These are phyloP conservation scores for Trametes coccinea DNA, from an alignment of 768 basidiomycete genomes.

Conservation along the genomic window DNA sequence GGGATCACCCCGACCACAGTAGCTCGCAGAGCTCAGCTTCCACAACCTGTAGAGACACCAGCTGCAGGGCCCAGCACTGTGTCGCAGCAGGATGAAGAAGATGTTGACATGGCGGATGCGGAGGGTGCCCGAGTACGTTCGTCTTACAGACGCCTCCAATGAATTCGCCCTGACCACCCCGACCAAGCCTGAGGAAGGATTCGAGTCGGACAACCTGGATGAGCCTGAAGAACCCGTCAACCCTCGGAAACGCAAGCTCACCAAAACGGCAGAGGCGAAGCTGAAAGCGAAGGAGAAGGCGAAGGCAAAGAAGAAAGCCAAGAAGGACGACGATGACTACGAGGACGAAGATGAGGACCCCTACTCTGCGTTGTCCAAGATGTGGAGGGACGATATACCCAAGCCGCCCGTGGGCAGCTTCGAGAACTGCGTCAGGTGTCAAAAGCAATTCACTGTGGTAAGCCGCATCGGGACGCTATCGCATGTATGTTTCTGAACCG, in stretches of 20 bases:
- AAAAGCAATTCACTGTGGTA: slow-evolving; percentile 87
- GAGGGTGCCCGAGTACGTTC: slow-evolving; percentile 5
- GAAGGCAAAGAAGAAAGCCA: slow-evolving; percentile 40
- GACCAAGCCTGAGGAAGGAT: slow-evolving; percentile 38
- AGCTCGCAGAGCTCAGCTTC: slow-evolving; percentile 37
- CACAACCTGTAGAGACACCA: slow-evolving; percentile 15
- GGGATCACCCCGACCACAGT: slow-evolving; percentile 50
- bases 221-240: slow-evolving; percentile 48
- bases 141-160: background rate
- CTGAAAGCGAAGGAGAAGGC: slow-evolving; percentile 45
- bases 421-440: slow-evolving; percentile 78
- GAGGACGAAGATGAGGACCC: slow-evolving; percentile 61
- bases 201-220: slow-evolving; percentile 78
- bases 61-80: slow-evolving; percentile 37
- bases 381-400: slow-evolving; percentile 32
- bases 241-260: slow-evolving; percentile 55
- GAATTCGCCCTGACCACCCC: background rate
- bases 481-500: background rate
- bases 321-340: slow-evolving; percentile 44
- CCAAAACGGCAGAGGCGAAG: slow-evolving; percentile 43
- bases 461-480: slow-evolving; percentile 28
- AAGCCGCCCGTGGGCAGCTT: slow-evolving; percentile 80
- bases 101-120: slow-evolving; percentile 19
- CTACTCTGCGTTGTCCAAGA: slow-evolving; percentile 65
- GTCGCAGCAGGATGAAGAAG: slow-evolving; percentile 32